Evolutionary conservation across 805 yeast genomes (phyloP), one percentile per base, ranked within the genome.

Genomic region (Priceomyces medius): DNA sequence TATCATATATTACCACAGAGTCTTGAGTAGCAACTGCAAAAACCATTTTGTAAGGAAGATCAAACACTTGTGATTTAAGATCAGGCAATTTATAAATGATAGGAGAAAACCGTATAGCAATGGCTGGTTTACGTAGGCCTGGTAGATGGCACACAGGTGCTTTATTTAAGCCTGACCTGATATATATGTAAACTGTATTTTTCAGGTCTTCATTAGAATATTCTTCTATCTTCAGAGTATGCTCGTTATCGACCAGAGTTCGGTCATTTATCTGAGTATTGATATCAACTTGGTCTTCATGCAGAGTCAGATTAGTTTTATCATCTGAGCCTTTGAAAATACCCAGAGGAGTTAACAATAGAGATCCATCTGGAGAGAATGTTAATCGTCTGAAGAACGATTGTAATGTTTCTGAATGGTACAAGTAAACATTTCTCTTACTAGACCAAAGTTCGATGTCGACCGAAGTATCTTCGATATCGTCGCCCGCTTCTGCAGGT

Each of bases 21-120:
- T 88, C 96, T 43, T 87, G 89, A 0, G 97, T 90, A 0, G 97
- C 98, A 14, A 93, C 85, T 0, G 97, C 98, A 65, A 85, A 90
- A 0, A 91, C 65, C 80, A 93, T 77, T 47, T 88, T 77, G 55
- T 93, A 89, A 1, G 88, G 85, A 34, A 90, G 61, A 3, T 68
- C 62, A 45, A 88, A 74, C 10, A 73, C 74, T 7, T 24, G 16
- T 2, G 20, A 20, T 3, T 29, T 38, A 4, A 21, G 19, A 4
- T 24, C 20, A 12, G 60, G 51, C 26, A 72, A 61, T 42, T 68
- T 64, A 57, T 82, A 90, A 26, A 74, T 56, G 2, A 76, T 63
- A 0, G 96, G 95, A 28, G 83, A 83, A 61, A 93, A 93, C 12
- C 84, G 64, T 9, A 88, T 77, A 0, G 85, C 97, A 24, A 90